Percentiles rank a stretch among this genome's conserved stretches.
These are phyloP conservation scores for Lachancea sp. DNA, from an alignment of 805 yeast species.

Conservation along the genomic window DNA sequence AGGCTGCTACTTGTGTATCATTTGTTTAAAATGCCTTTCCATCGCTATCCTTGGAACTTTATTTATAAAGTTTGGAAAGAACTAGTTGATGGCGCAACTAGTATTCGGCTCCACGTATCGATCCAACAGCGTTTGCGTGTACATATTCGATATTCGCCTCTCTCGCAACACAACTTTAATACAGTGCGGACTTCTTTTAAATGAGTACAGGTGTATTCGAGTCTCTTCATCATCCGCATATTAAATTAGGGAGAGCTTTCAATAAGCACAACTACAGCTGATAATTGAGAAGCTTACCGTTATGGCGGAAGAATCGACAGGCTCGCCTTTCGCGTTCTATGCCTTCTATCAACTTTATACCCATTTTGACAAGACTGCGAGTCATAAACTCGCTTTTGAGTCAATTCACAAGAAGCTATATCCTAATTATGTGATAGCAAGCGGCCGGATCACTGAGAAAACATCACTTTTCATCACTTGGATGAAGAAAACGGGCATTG, in stretches of 20 bases:
- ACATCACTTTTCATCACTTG: constrained; percentile 85
- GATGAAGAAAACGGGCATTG: constrained; percentile 38
- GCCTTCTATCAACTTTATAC: constrained; percentile 30
- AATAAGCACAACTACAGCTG: too few species aligned
- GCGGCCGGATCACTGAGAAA: constrained; percentile 17
- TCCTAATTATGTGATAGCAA: constrained; percentile 9
- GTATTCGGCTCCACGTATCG: too few species aligned
- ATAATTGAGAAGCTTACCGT: too few species aligned
- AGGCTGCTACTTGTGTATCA: too few species aligned
- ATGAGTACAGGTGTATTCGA: not conserved
- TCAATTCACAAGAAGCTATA: constrained; percentile 17
- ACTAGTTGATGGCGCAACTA: too few species aligned
- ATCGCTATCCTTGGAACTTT: too few species aligned
- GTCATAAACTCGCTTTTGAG: constrained; percentile 8
- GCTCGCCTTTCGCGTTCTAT: constrained; percentile 30
- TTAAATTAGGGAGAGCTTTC: not conserved
- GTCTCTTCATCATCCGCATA: not conserved
- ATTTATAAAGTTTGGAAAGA: too few species aligned
- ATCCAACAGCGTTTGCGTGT: too few species aligned
- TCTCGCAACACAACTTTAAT: too few species aligned
- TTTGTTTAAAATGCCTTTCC: too few species aligned
- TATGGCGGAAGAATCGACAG: constrained; percentile 7
- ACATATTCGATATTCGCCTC: too few species aligned
- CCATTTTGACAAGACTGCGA: constrained; percentile 11
- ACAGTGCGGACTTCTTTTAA: not conserved